Evolutionary conservation across 805 yeast genomes (phyloP).

Genomic region (Wickerhamiella domercqiae): DNA sequence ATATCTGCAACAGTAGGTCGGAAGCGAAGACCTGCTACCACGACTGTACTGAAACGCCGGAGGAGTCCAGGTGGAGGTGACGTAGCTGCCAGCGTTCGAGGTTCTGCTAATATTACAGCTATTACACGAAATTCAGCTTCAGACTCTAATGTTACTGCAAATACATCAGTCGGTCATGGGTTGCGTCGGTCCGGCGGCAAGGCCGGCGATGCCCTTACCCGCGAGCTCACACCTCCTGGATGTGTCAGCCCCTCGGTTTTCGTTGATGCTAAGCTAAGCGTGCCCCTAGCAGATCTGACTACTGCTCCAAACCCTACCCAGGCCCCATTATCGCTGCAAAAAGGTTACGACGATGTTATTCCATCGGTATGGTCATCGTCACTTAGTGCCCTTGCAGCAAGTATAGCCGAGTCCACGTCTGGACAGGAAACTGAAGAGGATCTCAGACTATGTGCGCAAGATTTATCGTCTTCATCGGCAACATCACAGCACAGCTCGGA

Average conservation of each 20-base stretch:
- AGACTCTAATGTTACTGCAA: background rate
- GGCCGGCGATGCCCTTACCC: background rate
- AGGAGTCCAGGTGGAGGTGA: background rate
- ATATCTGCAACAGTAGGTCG: background rate
- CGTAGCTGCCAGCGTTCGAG: background rate
- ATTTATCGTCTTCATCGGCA: background rate
- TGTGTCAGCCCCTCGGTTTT: conserved; percentile 2
- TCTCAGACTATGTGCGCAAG: background rate
- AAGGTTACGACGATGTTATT: background rate
- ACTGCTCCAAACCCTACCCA: background rate
- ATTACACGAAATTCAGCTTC: background rate
- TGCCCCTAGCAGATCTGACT: conserved; percentile 1
- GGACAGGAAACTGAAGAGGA: background rate
- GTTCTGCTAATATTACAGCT: background rate
- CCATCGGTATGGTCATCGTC: background rate
- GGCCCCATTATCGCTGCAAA: background rate
- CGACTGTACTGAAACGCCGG: background rate
- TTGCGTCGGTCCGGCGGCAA: background rate
- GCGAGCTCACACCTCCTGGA: background rate
- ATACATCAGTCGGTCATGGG: background rate
- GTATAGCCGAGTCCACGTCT: conserved; percentile 1
- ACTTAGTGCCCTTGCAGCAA: conserved; percentile 1
- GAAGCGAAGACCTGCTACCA: background rate
- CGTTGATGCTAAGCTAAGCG: conserved; percentile 1
- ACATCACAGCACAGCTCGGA: background rate